Percentiles rank a stretch among this genome's conserved stretches.
Conservation (phyloP, 306 rosid species). For the Rosa chinensis region DNA sequence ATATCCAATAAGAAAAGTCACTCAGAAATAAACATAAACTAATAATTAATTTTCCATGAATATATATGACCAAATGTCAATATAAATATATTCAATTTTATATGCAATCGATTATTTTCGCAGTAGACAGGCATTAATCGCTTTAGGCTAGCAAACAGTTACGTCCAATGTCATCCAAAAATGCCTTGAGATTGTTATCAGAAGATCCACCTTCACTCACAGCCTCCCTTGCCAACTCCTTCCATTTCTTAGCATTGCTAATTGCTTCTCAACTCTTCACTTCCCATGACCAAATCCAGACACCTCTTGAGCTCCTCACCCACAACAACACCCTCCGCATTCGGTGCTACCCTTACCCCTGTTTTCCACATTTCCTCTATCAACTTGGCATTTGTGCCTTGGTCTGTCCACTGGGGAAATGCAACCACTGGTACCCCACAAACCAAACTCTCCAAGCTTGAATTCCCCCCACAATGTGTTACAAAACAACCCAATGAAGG, state of each 20-base stretch:
- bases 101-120: too few relatives aligned
- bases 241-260: conserved; percentile 36
- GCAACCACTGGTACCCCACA: conserved; percentile 33
- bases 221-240: conserved; percentile 25
- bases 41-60: too few relatives aligned
- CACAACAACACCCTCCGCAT: conserved; percentile 23
- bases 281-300: conserved; percentile 31
- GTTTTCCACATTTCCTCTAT: conserved; percentile 36
- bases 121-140: too few relatives aligned
- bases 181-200: conserved; percentile 21
- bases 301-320: conserved; percentile 30
- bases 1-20: too few relatives aligned
- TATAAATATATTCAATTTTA: too few relatives aligned
- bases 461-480: conserved; percentile 46
- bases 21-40: too few relatives aligned
- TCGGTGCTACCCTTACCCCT: conserved; percentile 23
- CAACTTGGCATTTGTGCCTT: conserved; percentile 34
- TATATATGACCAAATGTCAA: too few relatives aligned
- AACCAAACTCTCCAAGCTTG: conserved; percentile 32
- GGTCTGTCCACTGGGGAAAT: conserved; percentile 29
- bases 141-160: background rate
- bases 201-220: conserved; percentile 36
- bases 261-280: conserved; percentile 23
- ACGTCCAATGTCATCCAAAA: conserved; percentile 17
- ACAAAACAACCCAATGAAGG: conserved; percentile 34